These are phyloP conservation scores for Tricholoma matsutake DNA, from an alignment of 768 basidiomycete species.

Conservation along the genomic window DNA sequence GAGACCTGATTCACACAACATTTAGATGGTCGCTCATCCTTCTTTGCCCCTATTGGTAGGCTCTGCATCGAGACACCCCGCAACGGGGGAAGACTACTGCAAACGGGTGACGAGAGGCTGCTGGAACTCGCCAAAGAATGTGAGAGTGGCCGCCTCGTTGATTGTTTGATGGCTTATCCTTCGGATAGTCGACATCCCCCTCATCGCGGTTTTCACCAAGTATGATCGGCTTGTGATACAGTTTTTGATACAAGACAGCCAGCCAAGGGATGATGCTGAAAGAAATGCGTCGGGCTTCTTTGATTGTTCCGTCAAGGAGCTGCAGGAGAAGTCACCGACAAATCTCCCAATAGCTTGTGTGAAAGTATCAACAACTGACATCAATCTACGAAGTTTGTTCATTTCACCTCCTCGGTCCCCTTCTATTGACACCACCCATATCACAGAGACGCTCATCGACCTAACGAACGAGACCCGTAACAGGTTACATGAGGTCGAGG, in stretches of 20 bases:
- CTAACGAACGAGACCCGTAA: background rate
- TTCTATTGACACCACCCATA: background rate
- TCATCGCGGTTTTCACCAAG: slow-evolving; percentile 32
- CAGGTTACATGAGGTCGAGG: background rate
- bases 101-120: slow-evolving; percentile 23
- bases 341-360: background rate
- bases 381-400: slow-evolving; percentile 1
- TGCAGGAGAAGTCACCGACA: background rate
- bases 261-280: background rate
- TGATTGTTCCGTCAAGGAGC: background rate
- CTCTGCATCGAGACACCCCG: slow-evolving; percentile 22
- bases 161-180: background rate
- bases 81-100: slow-evolving; percentile 14
- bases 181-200: slow-evolving; percentile 17
- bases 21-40: background rate
- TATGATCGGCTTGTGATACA: slow-evolving; percentile 22
- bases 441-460: background rate
- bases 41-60: slow-evolving; percentile 12
- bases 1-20: background rate
- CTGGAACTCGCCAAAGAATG: slow-evolving; percentile 10
- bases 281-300: slow-evolving; percentile 2
- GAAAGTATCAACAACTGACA: background rate
- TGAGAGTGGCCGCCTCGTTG: background rate
- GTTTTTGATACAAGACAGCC: background rate
- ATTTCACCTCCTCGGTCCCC: background rate